Base-by-base conservation (phyloP, 805 yeast species). In the Wickerhamiella cacticola region DNA sequence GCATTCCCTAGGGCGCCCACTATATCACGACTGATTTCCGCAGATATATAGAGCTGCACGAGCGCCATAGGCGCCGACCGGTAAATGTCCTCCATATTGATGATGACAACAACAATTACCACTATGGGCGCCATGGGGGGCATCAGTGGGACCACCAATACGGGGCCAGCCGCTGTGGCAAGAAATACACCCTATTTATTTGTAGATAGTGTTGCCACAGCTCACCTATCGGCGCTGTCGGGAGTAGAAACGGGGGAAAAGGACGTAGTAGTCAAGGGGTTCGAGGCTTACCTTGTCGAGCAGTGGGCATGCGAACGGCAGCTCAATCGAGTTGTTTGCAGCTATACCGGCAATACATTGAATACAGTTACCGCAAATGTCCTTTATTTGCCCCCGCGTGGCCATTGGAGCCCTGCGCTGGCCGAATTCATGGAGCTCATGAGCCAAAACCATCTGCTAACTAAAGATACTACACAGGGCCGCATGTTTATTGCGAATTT, bases 1-100 rank as follows among this genome's bases (percentile, higher is more conserved):
- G 84, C 69, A 52, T 82, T 81, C 2, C 98, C 99, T 28, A 92
- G 68, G 22, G 80, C 76, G 49, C 85, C 78, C 15, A 86, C 80
- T 26, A 84, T 78, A 48, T 86, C 94, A 52, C 97, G 74, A 6
- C 95, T 77, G 24, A 82, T 78, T 65, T 92, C 98, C 21, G 82
- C 76, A 1, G 97, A 88, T 46, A 92, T 77, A 63, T 86, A 89
- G 56, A 92, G 70, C 68, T 92, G 96, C 39, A 89, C 82, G 56
- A 88, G 75, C 46, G 94, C 78, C 97, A 92, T 94, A 59, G 86
- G 95, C 79, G 97, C 97, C 45, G 97, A 88, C 71, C 96, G 54
- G 40, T 56, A 57, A 23, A 56, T 48, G 45, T 55, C 51, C 43
- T 57, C 60, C 38, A 41, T 35, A 31, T 5, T 29, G 23, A 41